Conservation (phyloP, 345 rosid genomes). For the Moricandia arvensis region DNA sequence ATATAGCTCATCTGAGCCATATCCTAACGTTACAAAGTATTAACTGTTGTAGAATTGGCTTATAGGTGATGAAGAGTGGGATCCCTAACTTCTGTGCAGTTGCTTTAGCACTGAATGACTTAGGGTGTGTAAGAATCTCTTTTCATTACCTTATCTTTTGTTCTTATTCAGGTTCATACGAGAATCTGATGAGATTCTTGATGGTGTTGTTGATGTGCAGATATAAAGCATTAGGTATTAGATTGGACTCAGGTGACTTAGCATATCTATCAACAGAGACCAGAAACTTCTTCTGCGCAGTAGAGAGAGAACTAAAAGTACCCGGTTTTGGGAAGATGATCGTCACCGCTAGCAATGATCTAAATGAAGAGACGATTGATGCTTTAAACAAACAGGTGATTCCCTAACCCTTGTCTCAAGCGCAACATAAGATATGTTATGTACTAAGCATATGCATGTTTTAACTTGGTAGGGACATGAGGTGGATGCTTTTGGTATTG, state of each 20-base stretch:
- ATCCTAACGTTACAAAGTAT: constrained; percentile 6
- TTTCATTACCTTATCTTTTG: neutral
- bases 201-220: constrained; percentile 42
- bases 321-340: constrained; percentile 66
- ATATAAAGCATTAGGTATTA: constrained; percentile 82
- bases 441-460: neutral
- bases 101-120: constrained; percentile 81
- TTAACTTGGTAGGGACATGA: constrained; percentile 68
- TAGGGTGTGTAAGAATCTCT: constrained; percentile 63
- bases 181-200: constrained; percentile 4
- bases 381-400: constrained; percentile 93
- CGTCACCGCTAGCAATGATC: constrained; percentile 91
- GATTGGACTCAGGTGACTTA: constrained; percentile 96
- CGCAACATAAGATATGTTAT: neutral
- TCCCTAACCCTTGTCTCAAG: neutral
- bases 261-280: constrained; percentile 82
- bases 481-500: constrained; percentile 88
- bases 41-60: constrained; percentile 16
- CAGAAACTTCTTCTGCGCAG: constrained; percentile 58
- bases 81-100: constrained; percentile 94
- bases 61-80: constrained; percentile 89
- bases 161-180: neutral
- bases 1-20: neutral
- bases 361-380: constrained; percentile 96
- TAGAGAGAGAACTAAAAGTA: constrained; percentile 74